Evolutionary conservation across 2,329 filamentous ascomycete genomes (phyloP).

Genomic region (Amphichorda felina): DNA sequence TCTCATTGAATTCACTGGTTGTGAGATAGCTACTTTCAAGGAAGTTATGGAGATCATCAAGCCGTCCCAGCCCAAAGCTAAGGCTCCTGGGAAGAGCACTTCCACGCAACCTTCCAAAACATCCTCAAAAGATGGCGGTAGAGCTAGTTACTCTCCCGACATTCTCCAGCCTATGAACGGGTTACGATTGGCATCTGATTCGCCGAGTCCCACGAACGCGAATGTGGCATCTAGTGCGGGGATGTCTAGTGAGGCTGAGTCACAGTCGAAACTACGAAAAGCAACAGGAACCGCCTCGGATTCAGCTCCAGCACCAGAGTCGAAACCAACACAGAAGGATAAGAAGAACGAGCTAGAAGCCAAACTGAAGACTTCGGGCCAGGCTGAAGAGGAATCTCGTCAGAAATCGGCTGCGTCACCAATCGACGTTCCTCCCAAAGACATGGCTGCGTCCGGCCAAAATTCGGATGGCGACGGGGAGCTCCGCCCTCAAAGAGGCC

Average conservation of each 20-base stretch:
- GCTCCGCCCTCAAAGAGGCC: conserved; percentile 27
- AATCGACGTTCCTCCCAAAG: background rate
- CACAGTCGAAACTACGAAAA: conserved; percentile 9
- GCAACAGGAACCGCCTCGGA: conserved; percentile 2
- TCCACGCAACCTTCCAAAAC: conserved; percentile 1
- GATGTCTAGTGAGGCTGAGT: conserved; percentile 5
- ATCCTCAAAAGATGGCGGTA: background rate
- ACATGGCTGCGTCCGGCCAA: conserved; percentile 5
- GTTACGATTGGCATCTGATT: conserved; percentile 15
- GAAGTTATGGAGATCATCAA: conserved; percentile 35
- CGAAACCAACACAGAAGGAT: background rate
- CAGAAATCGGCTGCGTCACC: background rate
- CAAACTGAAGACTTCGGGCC: too few species aligned
- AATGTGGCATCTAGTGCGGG: background rate
- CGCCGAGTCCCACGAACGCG: conserved; percentile 1
- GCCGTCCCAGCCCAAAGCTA: background rate
- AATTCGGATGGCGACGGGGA: background rate
- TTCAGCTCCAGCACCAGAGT: background rate
- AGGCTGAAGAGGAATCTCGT: background rate
- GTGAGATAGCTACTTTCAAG: conserved; percentile 47
- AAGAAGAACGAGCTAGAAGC: background rate
- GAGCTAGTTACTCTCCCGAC: conserved; percentile 12
- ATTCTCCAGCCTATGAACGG: conserved; percentile 18
- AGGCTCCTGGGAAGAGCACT: conserved; percentile 2
- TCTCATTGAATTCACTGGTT: conserved; percentile 65